A percentile compares a stretch with the other conserved stretches of the same genome.
Conservation (phyloP, 2,329 filamentous ascomycete genomes). For the Phyllosticta paracitricarpa region DNA sequence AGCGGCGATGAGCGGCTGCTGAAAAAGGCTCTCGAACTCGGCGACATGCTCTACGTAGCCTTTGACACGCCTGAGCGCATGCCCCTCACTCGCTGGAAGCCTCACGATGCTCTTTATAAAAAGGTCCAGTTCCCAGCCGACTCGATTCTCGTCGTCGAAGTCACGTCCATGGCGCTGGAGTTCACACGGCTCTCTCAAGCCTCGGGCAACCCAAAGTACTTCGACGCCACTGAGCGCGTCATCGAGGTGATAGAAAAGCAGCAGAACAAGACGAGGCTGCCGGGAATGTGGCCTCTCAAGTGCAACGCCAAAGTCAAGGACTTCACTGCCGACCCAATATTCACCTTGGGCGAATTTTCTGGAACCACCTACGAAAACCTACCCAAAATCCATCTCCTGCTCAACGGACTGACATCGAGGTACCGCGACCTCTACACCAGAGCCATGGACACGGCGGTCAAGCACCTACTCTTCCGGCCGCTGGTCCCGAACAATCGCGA, state of each 20-base stretch:
- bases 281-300: constrained; percentile 39
- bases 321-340: not conserved
- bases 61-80: constrained; percentile 94
- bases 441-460: constrained; percentile 31
- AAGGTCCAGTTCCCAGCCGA: constrained; percentile 30
- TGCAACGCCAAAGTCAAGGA: constrained; percentile 27
- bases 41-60: constrained; percentile 67
- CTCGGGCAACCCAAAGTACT: constrained; percentile 36
- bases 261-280: constrained; percentile 33
- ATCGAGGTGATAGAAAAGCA: constrained; percentile 32
- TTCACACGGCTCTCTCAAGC: constrained; percentile 38
- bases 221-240: constrained; percentile 36
- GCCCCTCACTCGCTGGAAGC: constrained; percentile 48
- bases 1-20: constrained; percentile 64
- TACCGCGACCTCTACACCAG: constrained; percentile 49
- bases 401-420: constrained; percentile 35
- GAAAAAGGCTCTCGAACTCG: constrained; percentile 69
- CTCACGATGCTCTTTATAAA: constrained; percentile 28
- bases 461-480: constrained; percentile 39
- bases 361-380: constrained; percentile 36
- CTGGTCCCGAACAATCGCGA: constrained; percentile 38
- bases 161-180: constrained; percentile 39
- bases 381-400: constrained; percentile 38
- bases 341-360: constrained; percentile 30
- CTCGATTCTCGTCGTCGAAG: constrained; percentile 35